phyloP scores from a whole-genome alignment of 768 basidiomycete genomes.

The Macrolepiota dolichaula region DNA sequence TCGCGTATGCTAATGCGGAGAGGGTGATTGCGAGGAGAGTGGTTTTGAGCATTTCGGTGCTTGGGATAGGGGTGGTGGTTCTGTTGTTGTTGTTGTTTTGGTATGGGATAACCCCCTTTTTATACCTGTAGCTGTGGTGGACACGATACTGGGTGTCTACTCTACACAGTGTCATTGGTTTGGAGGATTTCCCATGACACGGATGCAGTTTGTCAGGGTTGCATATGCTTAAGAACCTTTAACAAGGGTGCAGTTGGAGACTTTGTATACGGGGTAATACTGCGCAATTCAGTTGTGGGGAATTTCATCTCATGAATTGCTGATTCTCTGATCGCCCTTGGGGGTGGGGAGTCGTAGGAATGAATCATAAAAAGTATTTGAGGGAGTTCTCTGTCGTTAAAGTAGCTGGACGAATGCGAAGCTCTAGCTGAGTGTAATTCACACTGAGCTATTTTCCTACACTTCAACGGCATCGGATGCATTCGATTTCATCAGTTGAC shows the following conservation, averaged over 20 bases:
- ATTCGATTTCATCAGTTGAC: constrained; percentile 1
- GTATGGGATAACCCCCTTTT: neutral
- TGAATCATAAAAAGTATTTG: neutral
- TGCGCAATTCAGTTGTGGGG: neutral
- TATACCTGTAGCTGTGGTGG: neutral
- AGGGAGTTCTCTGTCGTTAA: neutral
- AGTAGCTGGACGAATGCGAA: neutral
- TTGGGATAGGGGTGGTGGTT: neutral
- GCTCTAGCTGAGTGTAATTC: neutral
- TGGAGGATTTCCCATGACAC: neutral
- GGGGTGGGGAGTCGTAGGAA: neutral
- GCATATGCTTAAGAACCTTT: neutral
- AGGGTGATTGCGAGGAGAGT: constrained; percentile 16
- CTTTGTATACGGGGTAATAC: neutral
- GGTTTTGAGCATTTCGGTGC: constrained; percentile 14
- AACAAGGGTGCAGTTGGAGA: neutral
- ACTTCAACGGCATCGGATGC: neutral
- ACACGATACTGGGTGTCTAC: neutral
- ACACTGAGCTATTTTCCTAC: neutral
- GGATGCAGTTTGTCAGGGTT: constrained; percentile 1
- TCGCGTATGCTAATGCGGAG: constrained; percentile 20
- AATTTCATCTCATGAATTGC: neutral
- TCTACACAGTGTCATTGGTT: neutral
- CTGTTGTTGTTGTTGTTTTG: neutral
- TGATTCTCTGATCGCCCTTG: neutral